Evolutionary conservation across 768 basidiomycete species (phyloP), one percentile per base, ranked within the genome.

Genomic region (Amanita molliuscula): DNA sequence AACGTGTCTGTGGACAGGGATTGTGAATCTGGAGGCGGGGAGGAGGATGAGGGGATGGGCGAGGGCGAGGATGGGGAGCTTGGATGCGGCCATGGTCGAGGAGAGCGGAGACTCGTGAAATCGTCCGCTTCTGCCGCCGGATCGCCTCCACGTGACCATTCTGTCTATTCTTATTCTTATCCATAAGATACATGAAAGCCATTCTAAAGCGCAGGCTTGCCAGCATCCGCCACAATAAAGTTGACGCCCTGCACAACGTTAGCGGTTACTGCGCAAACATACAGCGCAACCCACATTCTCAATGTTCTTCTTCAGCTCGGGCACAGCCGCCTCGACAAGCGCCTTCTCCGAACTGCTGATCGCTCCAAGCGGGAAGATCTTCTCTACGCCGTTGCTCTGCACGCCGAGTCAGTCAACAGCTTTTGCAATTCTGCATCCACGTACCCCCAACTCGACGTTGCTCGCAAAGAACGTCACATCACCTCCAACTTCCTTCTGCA

Each of bases 381-480:
- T 89, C 58, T 76, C 75, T 45, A 93, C 83, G 61, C 95, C 96
- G 52, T 79, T 77, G 49, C 77, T 62, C 91, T 94, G 54, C 18
- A 42, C 44, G 28, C 51, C 40, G 20, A 45, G 40, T 55, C 25
- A 56, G 47, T 40, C 43, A 47, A 21, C 44, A 20, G 37, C 47
- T 51, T 46, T 13, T 34, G 4, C 2, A 28, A n/a, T n/a, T 35
- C 38, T 8, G 6, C 48, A 21, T 62, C 69, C 41, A 67, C 75
- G 16, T 65, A 92, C 90, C 53, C 94, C 92, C 51, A 99, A 83
- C 68, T 91, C 84, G 52, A 99, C 78, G 44, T 78, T 83, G 31
- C 83, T 79, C 18, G 91, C 89, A 76, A 99, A 98, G 76, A 81
- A 98, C 42, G 84, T 84, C 34, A 95, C 63, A 10, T 84, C 76